phyloP scores from a whole-genome alignment of 352 stramenopile genomes.

The Phytophthora vignae region DNA sequence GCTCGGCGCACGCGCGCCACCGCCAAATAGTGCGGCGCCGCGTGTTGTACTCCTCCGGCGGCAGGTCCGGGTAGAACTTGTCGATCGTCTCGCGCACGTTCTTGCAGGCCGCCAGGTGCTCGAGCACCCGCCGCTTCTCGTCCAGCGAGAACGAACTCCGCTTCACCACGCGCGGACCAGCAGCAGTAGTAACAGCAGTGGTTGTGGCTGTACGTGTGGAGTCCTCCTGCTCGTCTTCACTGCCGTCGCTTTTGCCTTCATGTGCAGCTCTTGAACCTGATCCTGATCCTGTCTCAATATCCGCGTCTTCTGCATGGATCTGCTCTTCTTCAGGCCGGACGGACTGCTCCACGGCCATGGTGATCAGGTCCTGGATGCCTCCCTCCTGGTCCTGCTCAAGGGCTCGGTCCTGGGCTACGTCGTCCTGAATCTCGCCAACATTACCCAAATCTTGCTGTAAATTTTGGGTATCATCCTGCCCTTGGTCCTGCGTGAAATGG shows the following conservation, averaged over 20 bases:
- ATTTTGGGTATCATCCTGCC: no score
- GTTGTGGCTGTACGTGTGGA: no score
- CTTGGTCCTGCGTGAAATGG: no score
- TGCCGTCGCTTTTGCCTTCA: background rate
- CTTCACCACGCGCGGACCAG: slow-evolving; percentile 1
- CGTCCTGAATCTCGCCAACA: background rate
- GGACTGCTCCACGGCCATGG: slow-evolving; percentile 21
- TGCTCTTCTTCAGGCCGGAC: background rate
- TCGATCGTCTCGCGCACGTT: slow-evolving; percentile 29
- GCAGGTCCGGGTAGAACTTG: slow-evolving; percentile 29
- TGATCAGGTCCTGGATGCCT: slow-evolving; percentile 23
- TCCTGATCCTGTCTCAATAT: slow-evolving; percentile 7
- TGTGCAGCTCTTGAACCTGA: slow-evolving; percentile 3
- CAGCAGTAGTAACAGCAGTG: background rate
- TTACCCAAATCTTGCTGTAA: background rate
- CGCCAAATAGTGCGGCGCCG: slow-evolving; percentile 28
- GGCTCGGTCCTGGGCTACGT: background rate
- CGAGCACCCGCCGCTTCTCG: slow-evolving; percentile 34
- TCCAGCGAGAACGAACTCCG: slow-evolving; percentile 28
- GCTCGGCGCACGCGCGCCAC: slow-evolving; percentile 29
- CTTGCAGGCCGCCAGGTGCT: slow-evolving; percentile 26
- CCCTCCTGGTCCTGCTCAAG: slow-evolving; percentile 1
- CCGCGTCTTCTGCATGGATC: background rate
- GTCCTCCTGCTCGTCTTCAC: background rate
- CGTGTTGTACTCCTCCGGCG: slow-evolving; percentile 25